Conservation (phyloP, 768 basidiomycete genomes). For the Suillus spraguei region DNA sequence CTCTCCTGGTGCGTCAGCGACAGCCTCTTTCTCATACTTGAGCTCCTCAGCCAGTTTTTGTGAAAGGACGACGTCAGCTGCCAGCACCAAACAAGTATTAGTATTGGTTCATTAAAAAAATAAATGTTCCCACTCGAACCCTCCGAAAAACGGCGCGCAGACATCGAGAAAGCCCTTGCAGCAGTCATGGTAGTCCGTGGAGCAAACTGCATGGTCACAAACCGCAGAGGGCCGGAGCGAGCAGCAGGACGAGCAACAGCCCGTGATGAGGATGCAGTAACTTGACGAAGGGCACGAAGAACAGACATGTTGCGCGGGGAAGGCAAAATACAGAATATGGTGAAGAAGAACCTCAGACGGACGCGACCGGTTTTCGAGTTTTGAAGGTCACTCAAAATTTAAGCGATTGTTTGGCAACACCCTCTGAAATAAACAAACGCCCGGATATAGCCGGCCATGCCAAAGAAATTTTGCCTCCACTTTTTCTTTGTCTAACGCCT, state of each 20-base stretch:
- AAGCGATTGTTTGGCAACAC: slow-evolving; percentile 35
- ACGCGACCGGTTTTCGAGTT: not conserved
- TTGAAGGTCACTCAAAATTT: slow-evolving; percentile 25
- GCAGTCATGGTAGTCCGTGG: slow-evolving; percentile 26
- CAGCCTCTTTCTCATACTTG: slow-evolving; percentile 76
- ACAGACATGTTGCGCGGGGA: slow-evolving; percentile 53
- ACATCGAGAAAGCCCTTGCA: slow-evolving; percentile 43
- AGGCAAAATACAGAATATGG: slow-evolving; percentile 11
- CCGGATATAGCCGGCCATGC: not conserved
- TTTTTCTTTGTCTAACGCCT: not conserved
- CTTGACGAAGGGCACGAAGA: slow-evolving; percentile 60
- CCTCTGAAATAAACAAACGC: slow-evolving; percentile 34
- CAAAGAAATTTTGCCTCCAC: not conserved
- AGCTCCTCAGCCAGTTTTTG: slow-evolving; percentile 83
- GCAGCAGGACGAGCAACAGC: slow-evolving; percentile 29
- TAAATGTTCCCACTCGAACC: slow-evolving; percentile 42
- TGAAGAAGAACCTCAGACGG: not conserved
- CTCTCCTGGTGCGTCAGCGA: slow-evolving; percentile 33
- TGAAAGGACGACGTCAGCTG: slow-evolving; percentile 75
- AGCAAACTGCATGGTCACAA: slow-evolving; percentile 11
- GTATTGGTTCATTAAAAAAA: not conserved
- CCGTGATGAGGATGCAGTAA: slow-evolving; percentile 48
- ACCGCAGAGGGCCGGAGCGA: slow-evolving; percentile 24
- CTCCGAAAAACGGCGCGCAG: slow-evolving; percentile 40
- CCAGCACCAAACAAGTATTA: not conserved